These are phyloP conservation scores for Turnera subulata DNA, from an alignment of 345 rosid species.

Conservation along the genomic window DNA sequence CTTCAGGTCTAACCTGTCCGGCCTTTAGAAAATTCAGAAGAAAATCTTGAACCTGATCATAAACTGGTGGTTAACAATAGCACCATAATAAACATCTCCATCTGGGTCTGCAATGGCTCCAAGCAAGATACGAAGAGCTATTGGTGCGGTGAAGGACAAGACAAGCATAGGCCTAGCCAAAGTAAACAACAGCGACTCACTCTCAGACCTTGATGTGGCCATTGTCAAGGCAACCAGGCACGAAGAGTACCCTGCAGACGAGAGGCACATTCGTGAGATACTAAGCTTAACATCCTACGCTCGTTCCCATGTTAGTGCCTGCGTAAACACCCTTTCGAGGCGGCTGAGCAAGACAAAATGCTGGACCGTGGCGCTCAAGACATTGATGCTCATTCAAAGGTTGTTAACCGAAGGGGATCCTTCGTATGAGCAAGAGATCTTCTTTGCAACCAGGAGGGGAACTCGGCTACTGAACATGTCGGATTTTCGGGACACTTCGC, in stretches of 20 bases:
- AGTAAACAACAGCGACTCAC: slow-evolving; percentile 59
- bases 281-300: slow-evolving; percentile 69
- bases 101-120: slow-evolving; percentile 46
- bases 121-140: slow-evolving; percentile 61
- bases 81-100: no score
- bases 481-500: slow-evolving; percentile 62
- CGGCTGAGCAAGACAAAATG: slow-evolving; percentile 77
- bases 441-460: slow-evolving; percentile 82
- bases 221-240: slow-evolving; percentile 89
- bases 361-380: slow-evolving; percentile 88
- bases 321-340: slow-evolving; percentile 50
- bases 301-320: slow-evolving; percentile 46
- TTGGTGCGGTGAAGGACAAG: slow-evolving; percentile 84
- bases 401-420: slow-evolving; percentile 63
- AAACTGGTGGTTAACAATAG: no score
- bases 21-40: no score
- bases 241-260: slow-evolving; percentile 82
- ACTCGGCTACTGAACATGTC: slow-evolving; percentile 78
- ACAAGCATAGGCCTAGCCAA: slow-evolving; percentile 87
- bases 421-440: slow-evolving; percentile 79
- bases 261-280: slow-evolving; percentile 66
- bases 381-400: slow-evolving; percentile 63
- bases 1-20: no score
- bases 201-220: slow-evolving; percentile 75
- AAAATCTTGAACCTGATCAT: no score